Conservation (phyloP, 768 basidiomycete genomes). For the Calocybe indica region DNA sequence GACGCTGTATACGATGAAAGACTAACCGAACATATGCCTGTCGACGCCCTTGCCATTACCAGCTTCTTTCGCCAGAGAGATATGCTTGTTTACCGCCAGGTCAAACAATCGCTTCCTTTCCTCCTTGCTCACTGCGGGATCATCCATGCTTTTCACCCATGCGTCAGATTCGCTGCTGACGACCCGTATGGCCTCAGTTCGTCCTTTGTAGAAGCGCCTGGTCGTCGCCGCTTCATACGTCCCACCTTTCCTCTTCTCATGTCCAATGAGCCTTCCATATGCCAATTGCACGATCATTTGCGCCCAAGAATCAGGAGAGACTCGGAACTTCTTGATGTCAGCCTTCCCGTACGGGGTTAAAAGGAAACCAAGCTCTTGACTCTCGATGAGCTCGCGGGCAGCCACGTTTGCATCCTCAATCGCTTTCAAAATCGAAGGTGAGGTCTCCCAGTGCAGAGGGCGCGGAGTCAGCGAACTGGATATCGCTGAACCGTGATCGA, state of each 20-base stretch:
- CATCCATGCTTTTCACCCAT: conserved; percentile 75
- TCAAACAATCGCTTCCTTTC: conserved; percentile 49
- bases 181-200: conserved; percentile 91
- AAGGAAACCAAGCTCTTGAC: conserved; percentile 58
- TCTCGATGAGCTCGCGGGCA: conserved; percentile 50
- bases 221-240: conserved; percentile 96
- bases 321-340: conserved; percentile 78
- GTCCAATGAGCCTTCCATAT: conserved; percentile 62
- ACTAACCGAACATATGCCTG: conserved; percentile 77
- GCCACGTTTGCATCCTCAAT: conserved; percentile 52
- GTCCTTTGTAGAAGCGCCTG: conserved; percentile 81
- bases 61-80: conserved; percentile 56
- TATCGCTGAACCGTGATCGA: conserved; percentile 49
- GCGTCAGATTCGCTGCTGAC: conserved; percentile 71
- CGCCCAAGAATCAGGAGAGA: conserved; percentile 94
- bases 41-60: conserved; percentile 75
- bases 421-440: conserved; percentile 38
- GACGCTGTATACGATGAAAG: not conserved
- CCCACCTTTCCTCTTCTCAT: conserved; percentile 54
- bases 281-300: conserved; percentile 92
- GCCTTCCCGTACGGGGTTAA: conserved; percentile 80
- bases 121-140: conserved; percentile 29
- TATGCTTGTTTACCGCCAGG: conserved; percentile 59
- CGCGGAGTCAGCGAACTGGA: conserved; percentile 26
- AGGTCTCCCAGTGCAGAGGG: conserved; percentile 62